Evolutionary conservation across 2,329 filamentous ascomycete species (phyloP).

Genomic region (Cordyceps pruinosa): DNA sequence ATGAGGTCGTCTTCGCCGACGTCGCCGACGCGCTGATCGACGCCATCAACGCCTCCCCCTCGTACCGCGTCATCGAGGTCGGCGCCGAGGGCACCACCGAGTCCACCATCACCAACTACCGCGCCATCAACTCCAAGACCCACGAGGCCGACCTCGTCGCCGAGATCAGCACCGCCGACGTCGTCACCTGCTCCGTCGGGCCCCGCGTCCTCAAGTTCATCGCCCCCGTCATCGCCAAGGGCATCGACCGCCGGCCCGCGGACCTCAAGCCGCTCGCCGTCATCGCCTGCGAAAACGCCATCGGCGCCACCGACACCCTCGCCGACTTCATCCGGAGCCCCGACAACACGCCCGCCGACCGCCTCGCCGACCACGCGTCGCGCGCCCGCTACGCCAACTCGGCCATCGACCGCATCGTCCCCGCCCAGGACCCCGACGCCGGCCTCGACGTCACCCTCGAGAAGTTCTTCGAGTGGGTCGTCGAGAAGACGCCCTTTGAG

Average conservation of each 20-base stretch:
- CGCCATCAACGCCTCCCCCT: constrained; percentile 63
- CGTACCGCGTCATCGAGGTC: constrained; percentile 90
- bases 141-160: constrained; percentile 74
- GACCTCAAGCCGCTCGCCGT: constrained; percentile 65
- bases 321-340: constrained; percentile 71
- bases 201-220: constrained; percentile 96
- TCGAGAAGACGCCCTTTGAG: constrained; percentile 80
- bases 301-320: constrained; percentile 85
- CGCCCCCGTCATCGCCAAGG: constrained; percentile 90
- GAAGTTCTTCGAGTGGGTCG: constrained; percentile 99
- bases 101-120: constrained; percentile 88
- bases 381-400: constrained; percentile 93
- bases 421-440: constrained; percentile 71
- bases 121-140: constrained; percentile 89
- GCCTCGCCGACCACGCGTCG: constrained; percentile 59
- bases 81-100: constrained; percentile 73
- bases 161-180: constrained; percentile 78
- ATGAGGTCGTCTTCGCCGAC: constrained; percentile 94
- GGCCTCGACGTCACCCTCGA: constrained; percentile 92
- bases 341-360: constrained; percentile 61
- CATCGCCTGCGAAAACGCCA: constrained; percentile 97
- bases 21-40: constrained; percentile 81
- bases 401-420: constrained; percentile 96
- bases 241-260: constrained; percentile 67
- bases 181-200: constrained; percentile 95